phyloP scores from a whole-genome alignment of 148 eudicot species.

The Tetragonia tetragonoides region DNA sequence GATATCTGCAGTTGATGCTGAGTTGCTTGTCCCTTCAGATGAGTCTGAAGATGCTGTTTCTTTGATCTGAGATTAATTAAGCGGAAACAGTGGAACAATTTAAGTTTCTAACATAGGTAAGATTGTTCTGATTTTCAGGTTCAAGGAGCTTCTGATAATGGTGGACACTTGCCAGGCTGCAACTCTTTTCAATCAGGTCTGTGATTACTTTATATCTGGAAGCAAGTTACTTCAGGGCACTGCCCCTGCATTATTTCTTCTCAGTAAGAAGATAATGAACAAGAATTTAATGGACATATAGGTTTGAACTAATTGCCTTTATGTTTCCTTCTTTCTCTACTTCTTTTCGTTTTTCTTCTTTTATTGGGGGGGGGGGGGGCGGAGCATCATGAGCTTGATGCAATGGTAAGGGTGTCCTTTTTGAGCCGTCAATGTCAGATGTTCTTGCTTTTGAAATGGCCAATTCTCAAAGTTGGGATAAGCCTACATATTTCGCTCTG shows the following conservation, averaged over 20 bases:
- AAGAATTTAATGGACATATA: background rate
- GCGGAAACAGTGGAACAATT: conserved; percentile 7
- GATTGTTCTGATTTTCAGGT: conserved; percentile 45
- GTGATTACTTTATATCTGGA: conserved; percentile 9
- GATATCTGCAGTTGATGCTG: background rate
- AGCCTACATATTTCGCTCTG: background rate
- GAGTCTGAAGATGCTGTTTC: background rate
- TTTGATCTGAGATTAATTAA: background rate
- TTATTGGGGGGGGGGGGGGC: background rate
- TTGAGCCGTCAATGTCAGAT: too few relatives aligned
- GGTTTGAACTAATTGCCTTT: conserved; percentile 2
- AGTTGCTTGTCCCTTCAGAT: background rate
- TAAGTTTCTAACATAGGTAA: background rate
- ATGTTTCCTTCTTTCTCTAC: background rate
- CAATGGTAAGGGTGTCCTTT: too few relatives aligned
- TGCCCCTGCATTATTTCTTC: background rate
- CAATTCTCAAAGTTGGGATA: too few relatives aligned
- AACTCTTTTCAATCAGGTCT: conserved; percentile 92
- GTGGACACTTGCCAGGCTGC: conserved; percentile 99
- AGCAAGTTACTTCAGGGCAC: background rate
- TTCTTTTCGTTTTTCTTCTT: background rate
- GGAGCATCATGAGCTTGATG: too few relatives aligned
- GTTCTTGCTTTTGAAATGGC: too few relatives aligned
- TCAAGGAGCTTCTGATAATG: conserved; percentile 97
- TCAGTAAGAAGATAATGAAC: background rate